Evolutionary conservation across 192 early-diverging fungal genomes (phyloP).

Genomic region (Pilobolus umbonatus): DNA sequence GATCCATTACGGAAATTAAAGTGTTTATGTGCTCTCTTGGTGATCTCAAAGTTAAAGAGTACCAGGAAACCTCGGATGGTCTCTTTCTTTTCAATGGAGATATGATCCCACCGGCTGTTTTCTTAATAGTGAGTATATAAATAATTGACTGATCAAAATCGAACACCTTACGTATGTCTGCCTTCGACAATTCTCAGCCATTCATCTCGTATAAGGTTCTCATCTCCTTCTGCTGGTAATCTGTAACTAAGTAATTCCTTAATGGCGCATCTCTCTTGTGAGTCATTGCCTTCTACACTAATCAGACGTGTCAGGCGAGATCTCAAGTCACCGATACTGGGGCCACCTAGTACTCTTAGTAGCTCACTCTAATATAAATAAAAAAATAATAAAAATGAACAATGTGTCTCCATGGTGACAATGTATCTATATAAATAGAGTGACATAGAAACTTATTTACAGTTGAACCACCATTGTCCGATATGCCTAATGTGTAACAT

Average conservation of each 20-base stretch:
- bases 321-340: conserved; percentile 71
- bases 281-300: conserved; percentile 46
- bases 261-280: conserved; percentile 56
- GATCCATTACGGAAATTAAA: conserved; percentile 72
- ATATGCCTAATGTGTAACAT: conserved; percentile 67
- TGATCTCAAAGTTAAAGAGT: conserved; percentile 61
- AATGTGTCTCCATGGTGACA: not conserved
- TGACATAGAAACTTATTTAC: conserved; percentile 16
- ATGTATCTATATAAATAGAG: not conserved
- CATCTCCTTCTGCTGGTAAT: conserved; percentile 50
- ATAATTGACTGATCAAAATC: not conserved
- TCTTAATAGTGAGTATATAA: not conserved
- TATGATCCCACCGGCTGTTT: conserved; percentile 42
- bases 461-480: conserved; percentile 65
- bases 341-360: conserved; percentile 68
- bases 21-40: conserved; percentile 53
- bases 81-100: conserved; percentile 53
- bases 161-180: conserved; percentile 49
- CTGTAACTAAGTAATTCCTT: conserved; percentile 66
- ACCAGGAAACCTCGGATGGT: conserved; percentile 71
- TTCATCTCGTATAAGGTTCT: conserved; percentile 58
- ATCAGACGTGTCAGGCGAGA: conserved; percentile 62
- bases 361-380: conserved; percentile 51
- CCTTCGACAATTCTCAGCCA: conserved; percentile 74
- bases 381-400: conserved; percentile 34